Evolutionary conservation across 345 rosid species (phyloP).

Genomic region (Eucalyptus curtisii): DNA sequence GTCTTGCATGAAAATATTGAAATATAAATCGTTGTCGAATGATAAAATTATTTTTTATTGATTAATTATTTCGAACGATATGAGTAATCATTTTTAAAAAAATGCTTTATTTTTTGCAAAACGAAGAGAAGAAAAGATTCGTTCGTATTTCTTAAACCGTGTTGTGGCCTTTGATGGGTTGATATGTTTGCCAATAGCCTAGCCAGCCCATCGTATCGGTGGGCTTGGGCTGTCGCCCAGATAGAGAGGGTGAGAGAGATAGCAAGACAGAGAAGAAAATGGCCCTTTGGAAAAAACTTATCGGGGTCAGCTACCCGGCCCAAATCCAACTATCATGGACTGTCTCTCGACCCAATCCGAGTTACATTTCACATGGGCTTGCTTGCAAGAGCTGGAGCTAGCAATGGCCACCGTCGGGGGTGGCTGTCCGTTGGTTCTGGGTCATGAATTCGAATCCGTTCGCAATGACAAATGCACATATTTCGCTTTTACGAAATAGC

Average conservation of each 20-base stretch:
- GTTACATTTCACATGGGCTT: background rate
- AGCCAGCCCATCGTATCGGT: background rate
- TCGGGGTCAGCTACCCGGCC: background rate
- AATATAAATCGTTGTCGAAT: background rate
- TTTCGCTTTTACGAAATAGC: background rate
- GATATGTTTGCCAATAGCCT: background rate
- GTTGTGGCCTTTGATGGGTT: background rate
- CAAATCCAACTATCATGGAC: background rate
- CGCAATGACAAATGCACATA: background rate
- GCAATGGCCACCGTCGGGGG: background rate
- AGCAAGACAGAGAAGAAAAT: background rate
- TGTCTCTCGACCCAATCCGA: background rate
- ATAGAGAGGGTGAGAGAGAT: background rate
- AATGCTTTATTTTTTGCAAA: background rate
- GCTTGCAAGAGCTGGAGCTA: background rate
- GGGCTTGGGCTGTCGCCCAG: background rate
- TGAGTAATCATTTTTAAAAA: accelerated
- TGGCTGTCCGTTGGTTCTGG: accelerated
- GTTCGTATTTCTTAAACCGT: background rate
- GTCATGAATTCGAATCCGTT: background rate
- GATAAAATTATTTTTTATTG: accelerated
- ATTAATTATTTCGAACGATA: background rate
- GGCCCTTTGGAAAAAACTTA: background rate
- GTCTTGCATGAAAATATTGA: background rate
- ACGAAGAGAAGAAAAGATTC: too few species aligned